Evolutionary conservation across 1,284 basidiomycete genomes (phyloP).

Genomic region (Ganoderma multipileum): DNA sequence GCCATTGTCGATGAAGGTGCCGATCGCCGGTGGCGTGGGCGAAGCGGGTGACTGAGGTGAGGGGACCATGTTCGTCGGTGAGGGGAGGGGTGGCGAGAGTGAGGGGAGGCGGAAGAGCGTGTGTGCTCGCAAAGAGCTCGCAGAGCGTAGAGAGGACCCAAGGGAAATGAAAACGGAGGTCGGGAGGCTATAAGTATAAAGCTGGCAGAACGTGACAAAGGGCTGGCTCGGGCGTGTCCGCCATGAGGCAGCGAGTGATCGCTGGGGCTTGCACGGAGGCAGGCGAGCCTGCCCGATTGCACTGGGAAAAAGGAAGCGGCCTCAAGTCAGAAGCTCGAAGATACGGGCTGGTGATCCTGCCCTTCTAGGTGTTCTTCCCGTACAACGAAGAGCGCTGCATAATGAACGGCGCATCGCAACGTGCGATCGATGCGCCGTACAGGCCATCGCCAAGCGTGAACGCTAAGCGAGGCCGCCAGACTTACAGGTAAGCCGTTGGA

Average conservation of each 20-base stretch:
- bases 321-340: constrained; percentile 29
- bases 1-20: constrained; percentile 82
- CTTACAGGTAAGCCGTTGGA: not conserved
- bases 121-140: constrained; percentile 32
- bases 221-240: constrained; percentile 42
- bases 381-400: constrained; percentile 24
- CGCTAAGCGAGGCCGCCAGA: not conserved
- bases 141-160: constrained; percentile 35
- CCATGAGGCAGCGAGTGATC: constrained; percentile 45
- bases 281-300: constrained; percentile 26
- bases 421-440: constrained; percentile 25
- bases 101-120: constrained; percentile 28
- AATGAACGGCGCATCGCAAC: constrained; percentile 28
- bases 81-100: constrained; percentile 44
- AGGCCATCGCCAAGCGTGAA: constrained; percentile 2
- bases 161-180: constrained; percentile 31
- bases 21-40: constrained; percentile 70
- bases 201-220: constrained; percentile 41
- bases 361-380: constrained; percentile 28
- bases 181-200: constrained; percentile 36
- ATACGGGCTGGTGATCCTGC: constrained; percentile 34
- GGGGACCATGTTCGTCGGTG: constrained; percentile 58
- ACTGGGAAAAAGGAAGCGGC: constrained; percentile 29
- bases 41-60: constrained; percentile 51
- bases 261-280: constrained; percentile 27